Base-by-base conservation (phyloP, 2,329 filamentous ascomycete species). In the Cryphonectria carpinicola region DNA sequence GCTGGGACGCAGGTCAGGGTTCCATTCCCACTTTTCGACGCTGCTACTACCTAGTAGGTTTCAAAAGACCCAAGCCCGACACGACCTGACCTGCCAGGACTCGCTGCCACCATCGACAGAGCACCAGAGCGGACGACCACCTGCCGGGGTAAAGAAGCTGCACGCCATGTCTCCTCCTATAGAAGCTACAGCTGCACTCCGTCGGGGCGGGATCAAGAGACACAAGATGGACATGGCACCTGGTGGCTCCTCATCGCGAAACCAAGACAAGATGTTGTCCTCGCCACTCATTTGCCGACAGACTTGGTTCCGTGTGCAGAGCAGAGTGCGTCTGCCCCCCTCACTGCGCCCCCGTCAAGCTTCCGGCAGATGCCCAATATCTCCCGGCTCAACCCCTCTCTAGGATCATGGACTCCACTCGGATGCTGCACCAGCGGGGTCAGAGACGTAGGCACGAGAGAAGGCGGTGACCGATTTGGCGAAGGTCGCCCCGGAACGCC, bases 391-490 rank as follows among this genome's bases (percentile, higher is more conserved):
- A 49, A 35, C 4, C n/a, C 25, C 63, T 28, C 63, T n/a, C 13
- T 28, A 39, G 61, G 11, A 8, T 66, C 46, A n/a, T 14, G 65
- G 39, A 35, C 4, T 28, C 49, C 37, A 22, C 54, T 49, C 66
- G 8, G 52, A 58, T 32, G 25, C 13, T 49, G 65, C 66, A 28
- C 7, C 66, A 37, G 61, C 58, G 46, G 60, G 60, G 67, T 56
- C 7, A 49, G 49, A 13, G 13, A 13, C 66, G 52, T 43, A 43
- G 56, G 19, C 54, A 25, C 35, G 49, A n/a, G 25, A 62, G 67
- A 32, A 69, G 37, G 67, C 67, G 67, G 67, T 69, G 67, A 69
- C 46, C 43, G 19, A 32, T 43, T 41, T 39, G 67, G 60, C 41
- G 62, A 25, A 28, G 28, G 11, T 49, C n/a, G 7, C 19, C 46